Evolutionary conservation across 1,139 yeast species (phyloP).

Genomic region (Suhomyces bolitotheri): DNA sequence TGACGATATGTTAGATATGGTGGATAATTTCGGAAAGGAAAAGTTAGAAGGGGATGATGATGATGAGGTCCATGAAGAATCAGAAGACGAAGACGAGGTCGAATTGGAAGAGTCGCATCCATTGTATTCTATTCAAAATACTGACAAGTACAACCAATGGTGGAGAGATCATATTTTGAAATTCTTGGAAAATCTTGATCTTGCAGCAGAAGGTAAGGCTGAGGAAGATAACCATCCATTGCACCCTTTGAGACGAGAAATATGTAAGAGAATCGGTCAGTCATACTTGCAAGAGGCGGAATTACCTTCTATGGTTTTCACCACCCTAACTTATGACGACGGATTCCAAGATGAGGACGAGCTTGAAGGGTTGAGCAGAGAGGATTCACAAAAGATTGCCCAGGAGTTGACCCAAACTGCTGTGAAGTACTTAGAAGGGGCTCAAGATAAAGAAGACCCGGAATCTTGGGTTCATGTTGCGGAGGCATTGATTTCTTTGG

Average conservation of each 20-base stretch:
- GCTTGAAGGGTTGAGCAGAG: slow-evolving; percentile 40
- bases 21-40: slow-evolving; percentile 62
- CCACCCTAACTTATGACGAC: slow-evolving; percentile 58
- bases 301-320: slow-evolving; percentile 54
- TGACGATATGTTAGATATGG: slow-evolving; percentile 66
- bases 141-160: slow-evolving; percentile 51
- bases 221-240: slow-evolving; percentile 13
- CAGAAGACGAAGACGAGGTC: slow-evolving; percentile 32
- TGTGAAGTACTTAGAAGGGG: slow-evolving; percentile 52
- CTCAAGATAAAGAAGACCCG: slow-evolving; percentile 73
- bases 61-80: slow-evolving; percentile 33
- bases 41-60: slow-evolving; percentile 45
- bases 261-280: slow-evolving; percentile 58
- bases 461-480: slow-evolving; percentile 80
- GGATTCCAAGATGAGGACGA: slow-evolving; percentile 45
- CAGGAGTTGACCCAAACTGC: slow-evolving; percentile 55
- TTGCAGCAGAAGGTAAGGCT: slow-evolving; percentile 14
- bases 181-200: slow-evolving; percentile 41
- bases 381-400: slow-evolving; percentile 52
- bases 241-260: slow-evolving; percentile 30
- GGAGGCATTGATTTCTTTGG: slow-evolving; percentile 79
- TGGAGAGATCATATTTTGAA: slow-evolving; percentile 54
- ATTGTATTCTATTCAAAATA: slow-evolving; percentile 37
- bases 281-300: slow-evolving; percentile 65
- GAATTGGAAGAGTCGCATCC: slow-evolving; percentile 55